Base-by-base conservation (phyloP, 2,329 filamentous ascomycete species). In the Fonsecaea multimorphosa region DNA sequence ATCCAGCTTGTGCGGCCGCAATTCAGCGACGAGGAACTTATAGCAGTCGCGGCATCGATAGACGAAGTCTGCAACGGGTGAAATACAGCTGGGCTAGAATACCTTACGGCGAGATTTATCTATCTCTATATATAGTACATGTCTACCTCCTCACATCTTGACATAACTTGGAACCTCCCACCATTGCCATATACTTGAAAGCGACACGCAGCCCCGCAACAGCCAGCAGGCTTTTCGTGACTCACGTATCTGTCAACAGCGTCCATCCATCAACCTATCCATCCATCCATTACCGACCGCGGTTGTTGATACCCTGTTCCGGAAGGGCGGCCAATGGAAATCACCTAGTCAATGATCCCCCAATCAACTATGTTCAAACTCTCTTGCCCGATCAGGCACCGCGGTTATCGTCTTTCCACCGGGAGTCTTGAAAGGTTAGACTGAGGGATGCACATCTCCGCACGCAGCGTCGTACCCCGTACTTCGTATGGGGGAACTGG, bases 1-100 rank as follows among this genome's bases (percentile, higher is more conserved):
- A 69, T 87, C 63, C 85, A 87, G 71, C 71, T 87, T 19, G 83
- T 87, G 9, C 83, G 81, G 1, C 76, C 82, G 62, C 76, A 81
- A 53, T 82, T 82, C 61, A 79, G 84, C 38, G 85, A 87, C 65
- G 85, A 87, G 72, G 84, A 86, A 72, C 71, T 86, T 8, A 38
- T 68, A 5, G 32, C 63, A 9, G 63, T 68, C 4, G 54, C 63
- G 6, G 68, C 66, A 44, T 54, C 36, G 5, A 52, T 70, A 3
- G 66, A 70, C 29, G 3, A 59, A 3, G 54, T 70, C 16, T 34
- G 61, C 22, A 66, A 68, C 58, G 36, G 22, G 6, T 58, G 51
- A 54, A 58, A 16, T 7, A 34, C 6, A 9, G 32, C n/a, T n/a
- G n/a, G n/a, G n/a, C n/a, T n/a, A n/a, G n/a, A n/a, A n/a, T n/a